Evolutionary conservation across 768 basidiomycete genomes (phyloP).

Genomic region (Russula griseocarnosa): DNA sequence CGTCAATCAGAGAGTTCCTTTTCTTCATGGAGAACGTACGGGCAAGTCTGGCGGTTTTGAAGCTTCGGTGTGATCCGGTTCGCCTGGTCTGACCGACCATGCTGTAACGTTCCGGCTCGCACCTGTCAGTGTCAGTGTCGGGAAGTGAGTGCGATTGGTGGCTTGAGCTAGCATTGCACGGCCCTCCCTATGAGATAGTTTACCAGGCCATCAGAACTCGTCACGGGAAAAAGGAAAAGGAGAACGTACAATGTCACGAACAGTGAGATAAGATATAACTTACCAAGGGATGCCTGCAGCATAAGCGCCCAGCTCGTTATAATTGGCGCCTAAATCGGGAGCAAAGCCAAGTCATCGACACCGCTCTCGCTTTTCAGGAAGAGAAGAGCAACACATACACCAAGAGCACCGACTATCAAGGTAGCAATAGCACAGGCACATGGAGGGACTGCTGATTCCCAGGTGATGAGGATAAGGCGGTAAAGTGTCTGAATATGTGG

Average conservation of each 20-base stretch:
- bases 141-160: slow-evolving; percentile 12
- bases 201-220: background rate
- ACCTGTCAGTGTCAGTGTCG: slow-evolving; percentile 10
- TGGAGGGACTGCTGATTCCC: slow-evolving; percentile 34
- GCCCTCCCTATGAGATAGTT: slow-evolving; percentile 7
- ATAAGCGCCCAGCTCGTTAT: slow-evolving; percentile 32
- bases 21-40: background rate
- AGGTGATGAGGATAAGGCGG: slow-evolving; percentile 29
- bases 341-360: background rate
- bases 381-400: background rate
- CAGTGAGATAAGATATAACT: slow-evolving; percentile 34
- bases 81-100: background rate
- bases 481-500: slow-evolving; percentile 3
- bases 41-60: background rate
- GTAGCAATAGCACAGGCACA: slow-evolving; percentile 31
- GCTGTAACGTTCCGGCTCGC: background rate
- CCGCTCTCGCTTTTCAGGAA: background rate
- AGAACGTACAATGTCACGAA: slow-evolving; percentile 33
- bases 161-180: slow-evolving; percentile 4
- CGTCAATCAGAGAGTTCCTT: background rate
- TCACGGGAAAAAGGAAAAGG: background rate
- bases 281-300: slow-evolving; percentile 32
- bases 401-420: slow-evolving; percentile 26
- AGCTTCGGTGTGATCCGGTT: too few species aligned
- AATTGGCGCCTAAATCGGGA: slow-evolving; percentile 20